Evolutionary conservation across 805 yeast genomes (phyloP).

Genomic region (Helenozyma rhizophorensis): DNA sequence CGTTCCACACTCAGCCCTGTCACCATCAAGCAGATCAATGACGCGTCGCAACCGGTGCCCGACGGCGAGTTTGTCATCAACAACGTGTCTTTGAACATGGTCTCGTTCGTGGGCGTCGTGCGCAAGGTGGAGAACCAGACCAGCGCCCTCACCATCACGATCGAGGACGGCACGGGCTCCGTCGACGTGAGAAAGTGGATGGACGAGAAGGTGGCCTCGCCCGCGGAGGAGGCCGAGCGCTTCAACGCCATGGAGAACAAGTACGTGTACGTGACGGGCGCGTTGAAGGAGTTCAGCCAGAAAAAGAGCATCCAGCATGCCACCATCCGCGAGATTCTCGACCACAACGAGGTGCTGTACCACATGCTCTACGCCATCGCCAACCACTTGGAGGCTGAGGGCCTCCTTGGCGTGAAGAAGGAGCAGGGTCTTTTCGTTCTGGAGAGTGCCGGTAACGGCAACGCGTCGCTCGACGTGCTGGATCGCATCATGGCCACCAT

Average conservation of each 20-base stretch:
- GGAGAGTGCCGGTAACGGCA: slow-evolving; percentile 20
- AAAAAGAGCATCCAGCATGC: slow-evolving; percentile 65
- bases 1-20: slow-evolving; percentile 47
- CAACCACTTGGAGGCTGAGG: slow-evolving; percentile 52
- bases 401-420: slow-evolving; percentile 26
- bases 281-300: slow-evolving; percentile 52
- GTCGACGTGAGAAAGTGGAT: slow-evolving; percentile 64
- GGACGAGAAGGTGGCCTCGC: slow-evolving; percentile 24
- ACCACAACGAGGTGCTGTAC: slow-evolving; percentile 64
- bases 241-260: slow-evolving; percentile 43
- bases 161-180: slow-evolving; percentile 74
- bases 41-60: slow-evolving; percentile 55
- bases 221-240: slow-evolving; percentile 27
- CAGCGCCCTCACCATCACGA: slow-evolving; percentile 48
- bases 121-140: slow-evolving; percentile 59
- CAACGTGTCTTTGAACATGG: slow-evolving; percentile 58
- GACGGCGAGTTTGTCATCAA: slow-evolving; percentile 64
- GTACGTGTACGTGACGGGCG: slow-evolving; percentile 54
- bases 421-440: slow-evolving; percentile 27
- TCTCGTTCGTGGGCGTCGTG: slow-evolving; percentile 65
- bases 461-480: slow-evolving; percentile 17
- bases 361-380: slow-evolving; percentile 64
- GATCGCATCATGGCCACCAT: slow-evolving; percentile 48
- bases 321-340: slow-evolving; percentile 50
- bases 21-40: slow-evolving; percentile 68